Evolutionary conservation across 495 filamentous ascomycete species (phyloP).

Genomic region (Trichocladium uniseriatum): DNA sequence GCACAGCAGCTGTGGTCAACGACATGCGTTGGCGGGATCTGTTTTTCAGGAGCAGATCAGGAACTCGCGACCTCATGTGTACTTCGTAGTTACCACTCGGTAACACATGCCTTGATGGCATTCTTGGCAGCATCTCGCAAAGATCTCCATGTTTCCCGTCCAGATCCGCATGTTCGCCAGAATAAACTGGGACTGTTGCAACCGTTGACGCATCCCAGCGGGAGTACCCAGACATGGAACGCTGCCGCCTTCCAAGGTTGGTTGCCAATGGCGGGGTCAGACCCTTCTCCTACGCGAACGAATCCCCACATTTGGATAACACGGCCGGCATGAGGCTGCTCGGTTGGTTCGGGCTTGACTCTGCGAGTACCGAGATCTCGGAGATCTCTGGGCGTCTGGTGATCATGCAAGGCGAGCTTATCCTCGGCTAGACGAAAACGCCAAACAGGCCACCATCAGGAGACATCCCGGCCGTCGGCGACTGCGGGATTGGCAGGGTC

Average conservation of each 20-base stretch:
- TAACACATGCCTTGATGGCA: too few species aligned
- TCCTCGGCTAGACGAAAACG: constrained; percentile 21
- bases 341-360: too few species aligned
- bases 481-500: background rate
- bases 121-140: constrained; percentile 1
- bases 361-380: constrained; percentile 9
- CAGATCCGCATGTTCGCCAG: background rate
- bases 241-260: background rate
- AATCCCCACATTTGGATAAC: background rate
- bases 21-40: constrained; percentile 1
- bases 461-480: constrained; percentile 3
- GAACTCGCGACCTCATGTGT: too few species aligned
- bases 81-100: too few species aligned
- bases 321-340: background rate
- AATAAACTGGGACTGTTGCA: background rate
- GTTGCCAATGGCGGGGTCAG: background rate
- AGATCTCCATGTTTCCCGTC: constrained; percentile 3
- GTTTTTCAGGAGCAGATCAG: background rate
- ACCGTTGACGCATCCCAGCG: background rate
- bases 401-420: constrained; percentile 4
- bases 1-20: background rate
- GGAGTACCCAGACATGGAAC: background rate
- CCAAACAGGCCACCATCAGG: background rate
- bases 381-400: background rate
- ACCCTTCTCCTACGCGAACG: too few species aligned